Percentiles rank a stretch among this genome's conserved stretches.
Conservation (phyloP, 1,284 basidiomycete species). For the Ceratobasidium sp. region DNA sequence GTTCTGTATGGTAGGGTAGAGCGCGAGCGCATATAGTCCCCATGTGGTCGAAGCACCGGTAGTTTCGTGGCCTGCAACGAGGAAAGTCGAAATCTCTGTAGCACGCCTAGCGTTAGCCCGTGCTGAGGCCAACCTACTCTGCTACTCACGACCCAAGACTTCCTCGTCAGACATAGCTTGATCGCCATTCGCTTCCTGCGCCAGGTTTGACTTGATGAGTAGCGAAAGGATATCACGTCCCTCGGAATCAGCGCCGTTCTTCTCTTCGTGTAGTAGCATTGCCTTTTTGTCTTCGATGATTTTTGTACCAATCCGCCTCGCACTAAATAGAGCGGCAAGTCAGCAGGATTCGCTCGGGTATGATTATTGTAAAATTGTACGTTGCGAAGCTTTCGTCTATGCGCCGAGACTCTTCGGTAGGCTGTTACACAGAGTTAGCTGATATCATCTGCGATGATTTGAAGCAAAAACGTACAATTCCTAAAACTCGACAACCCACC, state of each 20-base stretch:
- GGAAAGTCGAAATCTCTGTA: constrained; percentile 24
- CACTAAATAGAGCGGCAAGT: constrained; percentile 36
- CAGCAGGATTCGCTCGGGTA: constrained; percentile 46
- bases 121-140: background rate
- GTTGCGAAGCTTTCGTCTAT: constrained; percentile 16
- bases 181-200: constrained; percentile 54
- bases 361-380: background rate
- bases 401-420: constrained; percentile 51
- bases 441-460: background rate
- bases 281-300: constrained; percentile 59
- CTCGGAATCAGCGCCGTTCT: constrained; percentile 24
- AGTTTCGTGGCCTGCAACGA: constrained; percentile 44
- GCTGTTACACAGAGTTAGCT: constrained; percentile 49
- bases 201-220: constrained; percentile 60
- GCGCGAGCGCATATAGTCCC: constrained; percentile 75
- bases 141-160: constrained; percentile 44
- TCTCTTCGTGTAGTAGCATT: constrained; percentile 50
- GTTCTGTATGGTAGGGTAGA: constrained; percentile 69
- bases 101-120: background rate
- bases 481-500: background rate
- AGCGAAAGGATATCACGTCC: constrained; percentile 53
- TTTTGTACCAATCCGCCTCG: constrained; percentile 54
- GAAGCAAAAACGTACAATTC: constrained; percentile 2
- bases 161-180: constrained; percentile 45
- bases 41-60: constrained; percentile 57